Percentiles rank a stretch among this genome's conserved stretches.
phyloP scores from a whole-genome alignment of 2,329 filamentous ascomycete genomes.

The Fusarium devonianum region DNA sequence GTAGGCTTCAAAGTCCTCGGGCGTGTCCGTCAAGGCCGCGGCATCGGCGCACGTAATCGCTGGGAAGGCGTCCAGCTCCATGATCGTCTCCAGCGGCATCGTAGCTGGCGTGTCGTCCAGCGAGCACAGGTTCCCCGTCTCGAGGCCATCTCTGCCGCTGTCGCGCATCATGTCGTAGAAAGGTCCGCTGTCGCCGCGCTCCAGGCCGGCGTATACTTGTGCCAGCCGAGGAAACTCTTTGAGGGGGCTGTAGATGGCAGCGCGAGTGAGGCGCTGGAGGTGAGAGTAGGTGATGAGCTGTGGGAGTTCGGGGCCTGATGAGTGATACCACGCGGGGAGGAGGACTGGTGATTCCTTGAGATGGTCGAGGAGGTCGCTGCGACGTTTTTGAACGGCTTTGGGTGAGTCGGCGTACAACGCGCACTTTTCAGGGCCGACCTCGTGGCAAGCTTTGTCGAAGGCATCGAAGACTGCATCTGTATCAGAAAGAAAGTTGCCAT shows the following conservation, averaged over 20 bases:
- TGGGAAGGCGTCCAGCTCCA: slow-evolving; percentile 51
- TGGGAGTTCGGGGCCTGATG: slow-evolving; percentile 51
- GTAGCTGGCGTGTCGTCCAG: slow-evolving; percentile 41
- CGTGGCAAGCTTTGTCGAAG: slow-evolving; percentile 62
- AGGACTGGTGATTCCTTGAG: slow-evolving; percentile 55
- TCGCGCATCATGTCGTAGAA: slow-evolving; percentile 49
- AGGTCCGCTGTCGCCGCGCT: slow-evolving; percentile 53
- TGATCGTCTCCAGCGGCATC: slow-evolving; percentile 36
- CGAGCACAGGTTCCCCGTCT: slow-evolving; percentile 32
- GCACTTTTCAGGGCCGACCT: slow-evolving; percentile 58
- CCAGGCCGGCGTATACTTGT: slow-evolving; percentile 51
- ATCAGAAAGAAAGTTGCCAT: slow-evolving; percentile 59
- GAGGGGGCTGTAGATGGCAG: slow-evolving; percentile 55
- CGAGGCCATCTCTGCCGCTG: slow-evolving; percentile 3
- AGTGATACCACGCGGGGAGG: slow-evolving; percentile 43
- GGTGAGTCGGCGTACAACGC: slow-evolving; percentile 51
- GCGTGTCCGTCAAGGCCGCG: slow-evolving; percentile 42
- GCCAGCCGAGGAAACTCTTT: slow-evolving; percentile 53
- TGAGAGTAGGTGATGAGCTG: slow-evolving; percentile 59
- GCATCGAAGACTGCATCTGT: slow-evolving; percentile 60
- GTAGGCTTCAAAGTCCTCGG: slow-evolving; percentile 46
- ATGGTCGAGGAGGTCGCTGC: slow-evolving; percentile 49
- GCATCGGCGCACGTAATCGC: slow-evolving; percentile 57
- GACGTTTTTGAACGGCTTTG: slow-evolving; percentile 48
- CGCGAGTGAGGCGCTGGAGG: slow-evolving; percentile 53